phyloP scores from a whole-genome alignment of 495 filamentous ascomycete species.

The Penicillium verhagenii region DNA sequence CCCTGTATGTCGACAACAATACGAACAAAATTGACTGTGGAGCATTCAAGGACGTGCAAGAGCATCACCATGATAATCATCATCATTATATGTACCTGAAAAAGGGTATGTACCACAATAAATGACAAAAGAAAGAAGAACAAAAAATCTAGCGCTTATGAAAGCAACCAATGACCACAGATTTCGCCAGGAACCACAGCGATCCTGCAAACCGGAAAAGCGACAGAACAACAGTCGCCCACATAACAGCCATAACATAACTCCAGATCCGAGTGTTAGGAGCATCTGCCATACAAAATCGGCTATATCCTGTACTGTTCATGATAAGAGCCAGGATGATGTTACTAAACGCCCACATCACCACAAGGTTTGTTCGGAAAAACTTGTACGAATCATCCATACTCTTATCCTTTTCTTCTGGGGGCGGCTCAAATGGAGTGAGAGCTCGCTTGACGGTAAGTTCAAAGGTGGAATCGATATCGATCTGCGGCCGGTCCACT shows the following conservation, averaged over 20 bases:
- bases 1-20: no score
- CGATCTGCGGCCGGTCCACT: constrained; percentile 83
- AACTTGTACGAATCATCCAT: constrained; percentile 91
- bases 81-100: background rate
- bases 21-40: no score
- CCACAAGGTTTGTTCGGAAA: constrained; percentile 84
- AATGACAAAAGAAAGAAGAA: background rate
- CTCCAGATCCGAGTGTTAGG: constrained; percentile 7
- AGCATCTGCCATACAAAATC: constrained; percentile 63
- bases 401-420: constrained; percentile 54
- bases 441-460: constrained; percentile 85
- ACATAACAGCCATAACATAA: constrained; percentile 9
- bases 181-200: constrained; percentile 9
- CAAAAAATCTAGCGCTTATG: background rate
- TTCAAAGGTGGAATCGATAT: constrained; percentile 91
- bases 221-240: constrained; percentile 8
- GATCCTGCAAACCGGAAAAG: constrained; percentile 13
- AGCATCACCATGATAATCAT: background rate
- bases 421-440: constrained; percentile 51
- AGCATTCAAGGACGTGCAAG: no score
- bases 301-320: constrained; percentile 71
- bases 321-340: constrained; percentile 72
- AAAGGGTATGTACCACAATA: background rate
- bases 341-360: constrained; percentile 86
- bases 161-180: constrained; percentile 1